phyloP scores from a whole-genome alignment of 139 green algal species.

The Bryopsis sp. region DNA sequence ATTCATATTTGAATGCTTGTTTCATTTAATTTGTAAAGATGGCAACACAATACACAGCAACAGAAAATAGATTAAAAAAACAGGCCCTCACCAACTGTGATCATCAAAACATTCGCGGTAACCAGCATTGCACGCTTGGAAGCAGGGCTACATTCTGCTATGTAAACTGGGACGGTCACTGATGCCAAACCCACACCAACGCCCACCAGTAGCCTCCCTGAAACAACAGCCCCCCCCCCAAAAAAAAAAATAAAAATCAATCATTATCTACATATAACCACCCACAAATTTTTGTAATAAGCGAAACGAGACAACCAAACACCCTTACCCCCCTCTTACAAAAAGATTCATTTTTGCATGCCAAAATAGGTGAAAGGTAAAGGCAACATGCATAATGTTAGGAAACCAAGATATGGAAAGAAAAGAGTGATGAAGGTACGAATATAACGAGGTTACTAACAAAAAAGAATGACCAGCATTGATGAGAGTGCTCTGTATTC shows the following conservation, averaged over 20 bases:
- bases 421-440: too few relatives aligned
- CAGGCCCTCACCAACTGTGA: constrained; percentile 31
- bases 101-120: constrained; percentile 52
- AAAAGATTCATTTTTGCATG: too few relatives aligned
- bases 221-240: neutral
- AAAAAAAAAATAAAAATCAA: neutral
- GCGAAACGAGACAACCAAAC: too few relatives aligned
- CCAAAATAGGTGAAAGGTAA: too few relatives aligned
- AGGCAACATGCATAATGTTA: too few relatives aligned
- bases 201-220: constrained; percentile 43
- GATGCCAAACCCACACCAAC: constrained; percentile 48
- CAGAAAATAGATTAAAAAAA: neutral
- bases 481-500: too few relatives aligned
- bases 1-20: too few relatives aligned
- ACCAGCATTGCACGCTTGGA: constrained; percentile 37
- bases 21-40: too few relatives aligned
- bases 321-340: too few relatives aligned
- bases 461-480: neutral
- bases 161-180: constrained; percentile 52
- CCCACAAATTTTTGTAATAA: neutral
- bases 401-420: too few relatives aligned
- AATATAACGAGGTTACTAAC: too few relatives aligned
- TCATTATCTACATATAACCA: neutral
- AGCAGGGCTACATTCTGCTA: constrained; percentile 37
- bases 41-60: too few relatives aligned